Evolutionary conservation across 441 rosid species (phyloP), one percentile per base, ranked within the genome.

Genomic region (Rhodomyrtus psidioides): DNA sequence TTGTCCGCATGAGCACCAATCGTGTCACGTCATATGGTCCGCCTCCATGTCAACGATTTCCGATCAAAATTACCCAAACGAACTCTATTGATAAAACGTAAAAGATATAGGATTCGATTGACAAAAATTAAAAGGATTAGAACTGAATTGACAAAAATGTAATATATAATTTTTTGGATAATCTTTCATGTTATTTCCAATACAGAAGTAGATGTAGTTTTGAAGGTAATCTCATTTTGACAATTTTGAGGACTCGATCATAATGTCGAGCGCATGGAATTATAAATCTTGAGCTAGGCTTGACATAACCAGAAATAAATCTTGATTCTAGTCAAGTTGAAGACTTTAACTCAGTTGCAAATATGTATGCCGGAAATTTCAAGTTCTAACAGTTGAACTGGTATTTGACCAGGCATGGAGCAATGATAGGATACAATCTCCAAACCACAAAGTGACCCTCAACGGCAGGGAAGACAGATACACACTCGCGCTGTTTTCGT

Each of bases 381-480:
- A 82, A 53, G 39, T 10, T 86, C 90, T 44, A 30, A 84, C 79
- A 44, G 5, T 83, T 42, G 85, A 14, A 53, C 55, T 76, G 75
- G 13, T 16, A n/a, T 46, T 65, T 65, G n/a, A 34, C 34, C 49
- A 91, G 94, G 93, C 91, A 76, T 92, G 93, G 94, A 91, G 93
- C 89, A 93, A 91, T 59, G 92, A 91, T 87, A 90, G 93, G 88
- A 86, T 92, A 65, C 82, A 84, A 53, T 90, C 94, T 30, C 93
- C 94, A 1, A 88, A 70, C 30, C 95, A 92, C 86, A 59, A 89
- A 86, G 95, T 93, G 84, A 88, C 91, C 12, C 88, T 93, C 83
- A 87, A 83, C 12, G 93, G 92, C 84, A 88, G 85, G 9, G 83
- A 55, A 49, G 91, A 89, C 51, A 89, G 93, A 85, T 93, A 91